Percentiles rank a stretch among this genome's conserved stretches.
These are phyloP conservation scores for Fusarium miscanthi DNA, from an alignment of 2,329 filamentous ascomycete genomes.

Conservation along the genomic window DNA sequence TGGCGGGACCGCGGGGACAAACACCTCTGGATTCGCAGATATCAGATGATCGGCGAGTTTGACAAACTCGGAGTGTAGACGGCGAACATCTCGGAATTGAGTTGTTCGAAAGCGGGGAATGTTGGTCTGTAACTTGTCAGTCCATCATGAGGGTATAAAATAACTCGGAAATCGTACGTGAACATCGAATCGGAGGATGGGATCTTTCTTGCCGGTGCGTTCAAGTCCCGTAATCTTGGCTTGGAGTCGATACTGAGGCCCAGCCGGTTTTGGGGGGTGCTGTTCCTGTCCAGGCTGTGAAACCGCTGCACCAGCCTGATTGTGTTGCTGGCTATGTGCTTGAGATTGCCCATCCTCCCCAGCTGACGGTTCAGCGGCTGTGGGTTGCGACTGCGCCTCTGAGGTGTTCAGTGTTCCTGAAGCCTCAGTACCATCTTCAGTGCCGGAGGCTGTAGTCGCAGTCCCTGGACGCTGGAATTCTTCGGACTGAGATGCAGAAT, in stretches of 20 bases:
- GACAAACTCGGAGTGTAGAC: slow-evolving; percentile 93
- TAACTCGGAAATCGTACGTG: slow-evolving; percentile 70
- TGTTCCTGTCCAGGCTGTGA: slow-evolving; percentile 51
- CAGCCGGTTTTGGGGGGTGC: slow-evolving; percentile 67
- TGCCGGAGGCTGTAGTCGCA: slow-evolving; percentile 58
- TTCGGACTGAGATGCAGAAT: slow-evolving; percentile 50
- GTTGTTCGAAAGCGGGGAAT: slow-evolving; percentile 98
- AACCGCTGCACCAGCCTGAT: slow-evolving; percentile 30
- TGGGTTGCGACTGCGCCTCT: slow-evolving; percentile 34
- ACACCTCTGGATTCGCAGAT: slow-evolving; percentile 94
- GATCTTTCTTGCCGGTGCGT: slow-evolving; percentile 93
- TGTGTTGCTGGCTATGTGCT: slow-evolving; percentile 46
- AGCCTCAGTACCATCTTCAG: slow-evolving; percentile 54
- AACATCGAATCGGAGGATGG: slow-evolving; percentile 93
- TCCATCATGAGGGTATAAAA: neutral
- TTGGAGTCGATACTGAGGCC: slow-evolving; percentile 85
- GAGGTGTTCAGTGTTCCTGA: slow-evolving; percentile 44
- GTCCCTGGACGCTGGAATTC: slow-evolving; percentile 60
- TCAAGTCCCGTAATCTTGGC: slow-evolving; percentile 95
- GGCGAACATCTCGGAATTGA: slow-evolving; percentile 96
- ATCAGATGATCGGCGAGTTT: slow-evolving; percentile 97
- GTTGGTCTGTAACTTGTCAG: slow-evolving; percentile 77
- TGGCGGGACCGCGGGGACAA: slow-evolving; percentile 95
- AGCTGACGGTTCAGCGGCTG: slow-evolving; percentile 23
- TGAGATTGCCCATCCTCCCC: slow-evolving; percentile 20